Conservation (phyloP, 805 yeast species). For the Candida railenensis region DNA sequence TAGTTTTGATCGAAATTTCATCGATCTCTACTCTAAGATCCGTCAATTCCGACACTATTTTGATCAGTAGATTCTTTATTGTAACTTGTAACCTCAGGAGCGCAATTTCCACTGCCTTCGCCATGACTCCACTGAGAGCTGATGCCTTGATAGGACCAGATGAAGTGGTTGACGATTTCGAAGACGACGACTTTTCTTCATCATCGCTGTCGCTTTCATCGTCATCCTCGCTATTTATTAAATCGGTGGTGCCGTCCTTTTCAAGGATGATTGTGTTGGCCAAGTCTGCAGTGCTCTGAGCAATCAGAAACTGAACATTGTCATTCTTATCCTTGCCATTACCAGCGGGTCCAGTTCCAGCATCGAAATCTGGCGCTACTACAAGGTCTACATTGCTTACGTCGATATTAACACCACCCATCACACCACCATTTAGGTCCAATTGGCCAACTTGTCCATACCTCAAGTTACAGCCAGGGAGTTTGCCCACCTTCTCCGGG, state of each 20-base stretch:
- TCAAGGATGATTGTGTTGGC: slow-evolving; percentile 57
- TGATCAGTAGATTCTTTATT: slow-evolving; percentile 46
- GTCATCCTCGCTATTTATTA: slow-evolving; percentile 11
- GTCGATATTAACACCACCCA: slow-evolving; percentile 67
- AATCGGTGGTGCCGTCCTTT: slow-evolving; percentile 20
- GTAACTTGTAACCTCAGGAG: slow-evolving; percentile 56
- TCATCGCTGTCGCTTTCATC: slow-evolving; percentile 14
- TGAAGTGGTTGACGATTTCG: slow-evolving; percentile 21
- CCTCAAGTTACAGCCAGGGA: slow-evolving; percentile 64
- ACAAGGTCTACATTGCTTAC: slow-evolving; percentile 53
- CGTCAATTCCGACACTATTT: slow-evolving; percentile 47
- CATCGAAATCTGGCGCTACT: slow-evolving; percentile 33
- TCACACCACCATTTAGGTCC: slow-evolving; percentile 59
- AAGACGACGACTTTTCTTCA: slow-evolving; percentile 9
- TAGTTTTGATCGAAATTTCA: slow-evolving; percentile 33
- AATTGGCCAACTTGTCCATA: slow-evolving; percentile 59
- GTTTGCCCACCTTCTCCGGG: slow-evolving; percentile 59
- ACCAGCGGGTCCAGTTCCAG: slow-evolving; percentile 26
- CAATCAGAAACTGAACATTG: slow-evolving; percentile 48
- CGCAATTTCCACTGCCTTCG: slow-evolving; percentile 66
- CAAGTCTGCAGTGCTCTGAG: slow-evolving; percentile 73
- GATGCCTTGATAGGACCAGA: slow-evolving; percentile 22
- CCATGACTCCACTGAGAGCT: slow-evolving; percentile 55
- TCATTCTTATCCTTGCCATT: slow-evolving; percentile 10
- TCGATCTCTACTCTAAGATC: slow-evolving; percentile 33